Conservation (phyloP, 75 land plant species). For the Pseudotsuga menziesii region DNA sequence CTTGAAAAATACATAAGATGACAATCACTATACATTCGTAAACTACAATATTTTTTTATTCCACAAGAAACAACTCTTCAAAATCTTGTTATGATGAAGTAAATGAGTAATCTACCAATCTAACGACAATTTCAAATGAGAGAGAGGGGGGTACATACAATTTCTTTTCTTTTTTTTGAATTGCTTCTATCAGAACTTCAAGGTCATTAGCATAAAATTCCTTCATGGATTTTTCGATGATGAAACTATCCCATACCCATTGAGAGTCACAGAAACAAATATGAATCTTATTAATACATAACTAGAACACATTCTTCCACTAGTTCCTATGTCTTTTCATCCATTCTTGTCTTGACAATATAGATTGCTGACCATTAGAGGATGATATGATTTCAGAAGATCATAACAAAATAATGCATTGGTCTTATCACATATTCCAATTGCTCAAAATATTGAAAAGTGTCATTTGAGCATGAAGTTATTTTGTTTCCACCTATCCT, state of each 20-base stretch:
- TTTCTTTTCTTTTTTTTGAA: conserved; percentile 32
- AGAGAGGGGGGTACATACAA: conserved; percentile 21
- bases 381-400: neutral
- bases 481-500: too few species aligned
- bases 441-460: too few species aligned
- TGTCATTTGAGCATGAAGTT: too few species aligned
- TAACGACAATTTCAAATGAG: neutral
- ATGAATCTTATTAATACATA: neutral
- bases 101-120: neutral
- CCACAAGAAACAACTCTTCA: too few species aligned
- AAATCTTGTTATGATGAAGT: neutral
- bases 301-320: neutral
- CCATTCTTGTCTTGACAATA: neutral
- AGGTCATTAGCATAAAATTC: conserved; percentile 24
- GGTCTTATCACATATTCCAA: too few species aligned
- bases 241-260: conserved; percentile 54
- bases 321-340: neutral
- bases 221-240: conserved; percentile 34
- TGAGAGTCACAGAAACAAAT: neutral
- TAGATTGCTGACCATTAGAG: neutral
- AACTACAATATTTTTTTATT: too few species aligned
- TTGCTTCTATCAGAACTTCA: conserved; percentile 30
- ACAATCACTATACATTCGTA: too few species aligned
- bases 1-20: too few species aligned
- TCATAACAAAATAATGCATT: too few species aligned